Percentiles rank a stretch among this genome's conserved stretches.
Conservation (phyloP, 805 yeast genomes). For the Pichia heedii region DNA sequence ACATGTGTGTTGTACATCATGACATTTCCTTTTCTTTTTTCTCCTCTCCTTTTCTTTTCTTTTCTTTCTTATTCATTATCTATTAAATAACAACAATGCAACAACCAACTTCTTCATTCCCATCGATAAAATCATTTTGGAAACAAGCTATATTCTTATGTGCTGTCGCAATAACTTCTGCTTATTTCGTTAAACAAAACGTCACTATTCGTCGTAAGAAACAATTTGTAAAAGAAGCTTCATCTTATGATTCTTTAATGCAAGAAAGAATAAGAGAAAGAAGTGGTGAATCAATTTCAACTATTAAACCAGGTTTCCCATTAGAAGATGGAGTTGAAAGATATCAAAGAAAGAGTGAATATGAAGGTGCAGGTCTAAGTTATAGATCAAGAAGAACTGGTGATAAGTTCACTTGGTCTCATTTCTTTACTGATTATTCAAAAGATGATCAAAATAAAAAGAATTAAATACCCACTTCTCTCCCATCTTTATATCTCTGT, state of each 20-base stretch:
- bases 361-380: conserved; percentile 59
- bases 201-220: conserved; percentile 27
- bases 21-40: no score
- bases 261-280: conserved; percentile 14
- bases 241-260: conserved; percentile 25
- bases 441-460: conserved; percentile 4
- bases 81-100: neutral
- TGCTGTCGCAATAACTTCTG: conserved; percentile 25
- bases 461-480: neutral
- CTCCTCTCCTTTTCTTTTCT: neutral
- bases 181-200: conserved; percentile 27
- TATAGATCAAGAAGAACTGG: conserved; percentile 38
- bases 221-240: conserved; percentile 28
- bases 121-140: conserved; percentile 24
- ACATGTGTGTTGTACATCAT: no score
- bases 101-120: conserved; percentile 12
- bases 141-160: conserved; percentile 24
- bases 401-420: conserved; percentile 23
- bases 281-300: conserved; percentile 18
- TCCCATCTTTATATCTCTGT: neutral
- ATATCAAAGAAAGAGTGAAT: conserved; percentile 46
- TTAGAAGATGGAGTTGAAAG: conserved; percentile 29
- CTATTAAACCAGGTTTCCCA: conserved; percentile 28
- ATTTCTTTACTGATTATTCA: conserved; percentile 12
- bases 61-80: no score